A percentile compares a stretch with the other conserved stretches of the same genome.
These are phyloP conservation scores for Penicillium olsonii DNA, from an alignment of 2,329 filamentous ascomycete genomes.

Conservation along the genomic window DNA sequence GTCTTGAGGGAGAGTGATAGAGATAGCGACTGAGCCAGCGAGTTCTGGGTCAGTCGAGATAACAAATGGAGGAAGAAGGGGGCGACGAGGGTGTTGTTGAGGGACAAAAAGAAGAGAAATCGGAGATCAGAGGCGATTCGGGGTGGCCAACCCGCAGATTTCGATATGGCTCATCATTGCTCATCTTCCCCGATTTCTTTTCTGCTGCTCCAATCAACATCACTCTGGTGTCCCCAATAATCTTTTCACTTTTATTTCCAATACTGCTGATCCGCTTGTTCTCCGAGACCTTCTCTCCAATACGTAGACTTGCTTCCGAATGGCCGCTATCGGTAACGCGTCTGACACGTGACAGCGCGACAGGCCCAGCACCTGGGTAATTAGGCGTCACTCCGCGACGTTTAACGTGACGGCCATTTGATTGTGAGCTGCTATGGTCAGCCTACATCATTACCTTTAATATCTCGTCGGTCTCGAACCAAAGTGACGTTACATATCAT, in stretches of 20 bases:
- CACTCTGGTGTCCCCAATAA: no score
- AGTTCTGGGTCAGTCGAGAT: conserved; percentile 53
- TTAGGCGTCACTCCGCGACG: neutral
- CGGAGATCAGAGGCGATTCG: conserved; percentile 13
- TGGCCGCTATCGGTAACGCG: conserved; percentile 2
- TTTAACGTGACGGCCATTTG: no score
- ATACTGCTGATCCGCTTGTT: neutral
- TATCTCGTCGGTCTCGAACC: neutral
- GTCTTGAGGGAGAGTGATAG: conserved; percentile 33
- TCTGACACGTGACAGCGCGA: conserved; percentile 5
- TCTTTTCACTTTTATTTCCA: conserved; percentile 4
- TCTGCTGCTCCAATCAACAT: neutral
- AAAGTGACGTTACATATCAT: no score
- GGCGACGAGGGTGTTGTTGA: conserved; percentile 11
- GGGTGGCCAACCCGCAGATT: conserved; percentile 21
- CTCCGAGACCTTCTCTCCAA: neutral
- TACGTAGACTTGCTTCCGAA: neutral
- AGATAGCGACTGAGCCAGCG: conserved; percentile 58
- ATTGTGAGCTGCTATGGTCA: neutral
- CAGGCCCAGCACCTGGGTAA: neutral
- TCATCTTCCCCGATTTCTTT: neutral
- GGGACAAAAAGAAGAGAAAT: conserved; percentile 10
- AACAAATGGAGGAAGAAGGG: conserved; percentile 6
- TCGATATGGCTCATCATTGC: neutral
- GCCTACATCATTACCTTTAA: neutral